Conservation (phyloP, 2,329 filamentous ascomycete species). For the Cylindrodendrum hubeiense region DNA sequence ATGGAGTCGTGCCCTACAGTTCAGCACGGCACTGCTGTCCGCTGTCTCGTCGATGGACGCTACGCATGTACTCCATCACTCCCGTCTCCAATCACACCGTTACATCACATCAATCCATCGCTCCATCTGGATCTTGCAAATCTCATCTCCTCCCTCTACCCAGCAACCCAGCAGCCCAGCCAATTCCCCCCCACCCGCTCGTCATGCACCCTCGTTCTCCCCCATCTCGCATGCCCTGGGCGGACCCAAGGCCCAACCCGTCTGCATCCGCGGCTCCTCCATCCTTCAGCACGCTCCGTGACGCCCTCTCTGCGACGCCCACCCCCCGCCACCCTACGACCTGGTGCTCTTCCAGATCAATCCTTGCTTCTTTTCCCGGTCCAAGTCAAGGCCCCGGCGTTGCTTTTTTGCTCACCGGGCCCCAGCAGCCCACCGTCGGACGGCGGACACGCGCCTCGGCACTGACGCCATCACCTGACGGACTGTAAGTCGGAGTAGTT, state of each 20-base stretch:
- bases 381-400: slow-evolving; percentile 18
- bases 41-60: not conserved
- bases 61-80: not conserved
- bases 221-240: not conserved
- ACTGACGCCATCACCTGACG: slow-evolving; percentile 34
- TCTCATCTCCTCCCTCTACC: slow-evolving; percentile 10
- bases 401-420: slow-evolving; percentile 36
- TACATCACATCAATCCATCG: slow-evolving; percentile 7
- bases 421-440: slow-evolving; percentile 1
- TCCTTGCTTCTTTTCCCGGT: slow-evolving; percentile 22
- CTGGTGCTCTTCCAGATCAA: slow-evolving; percentile 11
- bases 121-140: slow-evolving; percentile 17
- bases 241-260: not conserved
- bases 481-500: not conserved
- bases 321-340: slow-evolving; percentile 6
- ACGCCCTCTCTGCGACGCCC: not conserved
- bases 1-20: not conserved
- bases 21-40: not conserved
- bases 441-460: slow-evolving; percentile 8
- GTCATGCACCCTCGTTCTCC: not conserved
- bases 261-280: not conserved
- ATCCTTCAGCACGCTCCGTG: not conserved
- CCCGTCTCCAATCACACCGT: slow-evolving; percentile 10
- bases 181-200: not conserved
- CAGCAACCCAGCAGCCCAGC: not conserved